Evolutionary conservation across 1,284 basidiomycete species (phyloP), one percentile per base, ranked within the genome.

Genomic region (Tylopilus orsonianus): DNA sequence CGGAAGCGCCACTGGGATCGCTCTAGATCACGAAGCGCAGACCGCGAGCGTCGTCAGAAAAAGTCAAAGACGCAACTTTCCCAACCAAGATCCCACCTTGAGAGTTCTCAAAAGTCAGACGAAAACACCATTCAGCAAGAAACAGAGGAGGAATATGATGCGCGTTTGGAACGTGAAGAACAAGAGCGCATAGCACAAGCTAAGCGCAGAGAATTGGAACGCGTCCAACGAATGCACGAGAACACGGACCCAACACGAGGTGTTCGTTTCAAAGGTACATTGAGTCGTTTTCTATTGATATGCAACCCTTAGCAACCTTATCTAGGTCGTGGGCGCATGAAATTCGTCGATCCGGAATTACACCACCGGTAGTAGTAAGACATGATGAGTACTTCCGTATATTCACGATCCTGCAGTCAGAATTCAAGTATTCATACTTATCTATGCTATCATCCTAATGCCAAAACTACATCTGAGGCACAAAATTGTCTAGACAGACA

Each of bases 91-190:
- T 60, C 48, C 12, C 41, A 46, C n/a, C 53, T 14, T 24, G 44
- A 61, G 49, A 35, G 51, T 33, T 39, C 49, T 47, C 50, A 23
- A n/a, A 44, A 42, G 33, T 32, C 32, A 23, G 40, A 33, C 4
- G 38, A 44, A 41, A 51, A 50, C 3, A 53, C 39, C 5, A 49
- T 57, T 23, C 44, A 44, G 24, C 49, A 59, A 45, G 76, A 77
- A 58, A 82, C 77, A 10, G 77, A 74, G 56, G 78, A 83, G 61
- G 85, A 88, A 60, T 86, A 87, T 56, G 87, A 87, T 60, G 80
- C 80, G 0, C 70, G 86, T 34, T 60, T 88, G 37, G 86, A 87
- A 59, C 71, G 81, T 29, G 87, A 89, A 62, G 85, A 88, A 65
- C 75, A 75, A 23, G 82, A 84, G 56, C 70, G 84, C 23, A 54